A percentile compares a stretch with the other conserved stretches of the same genome.
Evolutionary conservation across 2,329 filamentous ascomycete genomes (phyloP).

Genomic region (Raffaelea ambrosiae): DNA sequence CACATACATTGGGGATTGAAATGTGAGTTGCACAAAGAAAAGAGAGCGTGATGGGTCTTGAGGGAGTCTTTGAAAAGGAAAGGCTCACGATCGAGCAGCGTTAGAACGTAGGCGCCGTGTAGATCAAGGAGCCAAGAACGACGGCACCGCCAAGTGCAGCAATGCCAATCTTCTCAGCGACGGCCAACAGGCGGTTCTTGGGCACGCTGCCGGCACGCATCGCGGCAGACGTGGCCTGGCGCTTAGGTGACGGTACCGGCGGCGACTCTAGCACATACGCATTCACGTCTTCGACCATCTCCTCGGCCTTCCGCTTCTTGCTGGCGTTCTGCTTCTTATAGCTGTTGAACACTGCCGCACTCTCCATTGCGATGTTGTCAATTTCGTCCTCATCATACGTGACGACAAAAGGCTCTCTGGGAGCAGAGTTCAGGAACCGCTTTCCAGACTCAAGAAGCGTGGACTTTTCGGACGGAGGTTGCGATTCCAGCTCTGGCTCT

Average conservation of each 20-base stretch:
- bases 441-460: slow-evolving; percentile 1
- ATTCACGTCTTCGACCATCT: slow-evolving; percentile 13
- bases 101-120: slow-evolving; percentile 26
- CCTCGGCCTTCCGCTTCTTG: slow-evolving; percentile 23
- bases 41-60: too few species aligned
- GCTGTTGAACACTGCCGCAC: background rate
- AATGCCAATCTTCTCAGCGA: slow-evolving; percentile 20
- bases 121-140: slow-evolving; percentile 27
- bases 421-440: slow-evolving; percentile 2
- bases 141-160: slow-evolving; percentile 28
- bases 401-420: background rate
- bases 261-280: too few species aligned
- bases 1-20: too few species aligned
- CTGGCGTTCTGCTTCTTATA: background rate
- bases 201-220: slow-evolving; percentile 1
- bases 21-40: too few species aligned
- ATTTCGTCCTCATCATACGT: background rate
- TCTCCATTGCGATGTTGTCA: slow-evolving; percentile 5
- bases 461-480: background rate
- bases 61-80: background rate
- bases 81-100: background rate
- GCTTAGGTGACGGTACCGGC: slow-evolving; percentile 4
- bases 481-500: too few species aligned
- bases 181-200: slow-evolving; percentile 5
- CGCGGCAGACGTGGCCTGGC: slow-evolving; percentile 6